phyloP scores from a whole-genome alignment of 1,284 basidiomycete genomes.

The Leccinum holopus region DNA sequence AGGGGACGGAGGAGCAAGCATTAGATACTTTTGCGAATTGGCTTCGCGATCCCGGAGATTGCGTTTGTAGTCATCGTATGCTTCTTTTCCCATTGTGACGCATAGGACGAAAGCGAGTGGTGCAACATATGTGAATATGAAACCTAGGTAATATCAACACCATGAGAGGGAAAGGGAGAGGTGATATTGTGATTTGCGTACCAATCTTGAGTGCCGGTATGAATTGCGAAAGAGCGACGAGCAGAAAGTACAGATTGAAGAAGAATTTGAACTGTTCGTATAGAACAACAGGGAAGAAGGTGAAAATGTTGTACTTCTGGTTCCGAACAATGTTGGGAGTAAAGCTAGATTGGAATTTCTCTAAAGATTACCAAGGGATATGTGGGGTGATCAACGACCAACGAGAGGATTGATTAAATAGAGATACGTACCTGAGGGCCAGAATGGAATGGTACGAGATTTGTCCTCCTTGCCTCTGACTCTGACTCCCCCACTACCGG shows the following conservation, averaged over 20 bases:
- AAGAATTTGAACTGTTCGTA: slow-evolving; percentile 99
- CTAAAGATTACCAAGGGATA: slow-evolving; percentile 36
- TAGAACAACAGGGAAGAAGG: slow-evolving; percentile 94
- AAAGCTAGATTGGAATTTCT: slow-evolving; percentile 57
- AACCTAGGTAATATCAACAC: slow-evolving; percentile 53
- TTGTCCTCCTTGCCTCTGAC: slow-evolving; percentile 53
- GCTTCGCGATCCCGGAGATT: slow-evolving; percentile 90
- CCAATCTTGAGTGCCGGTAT: slow-evolving; percentile 96
- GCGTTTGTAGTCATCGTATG: slow-evolving; percentile 96
- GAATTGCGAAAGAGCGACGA: slow-evolving; percentile 96
- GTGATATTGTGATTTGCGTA: slow-evolving; percentile 35
- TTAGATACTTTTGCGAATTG: slow-evolving; percentile 89
- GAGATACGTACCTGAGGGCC: slow-evolving; percentile 57
- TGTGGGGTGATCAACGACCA: slow-evolving; percentile 1
- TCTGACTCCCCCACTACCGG: slow-evolving; percentile 30
- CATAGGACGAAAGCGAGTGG: slow-evolving; percentile 93
- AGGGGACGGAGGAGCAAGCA: slow-evolving; percentile 59
- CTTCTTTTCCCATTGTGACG: slow-evolving; percentile 98
- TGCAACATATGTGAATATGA: slow-evolving; percentile 94
- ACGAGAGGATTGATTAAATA: background rate
- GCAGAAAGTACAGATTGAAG: slow-evolving; percentile 98
- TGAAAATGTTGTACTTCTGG: slow-evolving; percentile 95
- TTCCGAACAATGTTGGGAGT: slow-evolving; percentile 92
- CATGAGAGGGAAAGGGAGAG: slow-evolving; percentile 1
- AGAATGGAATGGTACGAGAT: slow-evolving; percentile 76